Evolutionary conservation across 2,329 filamentous ascomycete genomes (phyloP).

Genomic region (Aspergillus sp.): DNA sequence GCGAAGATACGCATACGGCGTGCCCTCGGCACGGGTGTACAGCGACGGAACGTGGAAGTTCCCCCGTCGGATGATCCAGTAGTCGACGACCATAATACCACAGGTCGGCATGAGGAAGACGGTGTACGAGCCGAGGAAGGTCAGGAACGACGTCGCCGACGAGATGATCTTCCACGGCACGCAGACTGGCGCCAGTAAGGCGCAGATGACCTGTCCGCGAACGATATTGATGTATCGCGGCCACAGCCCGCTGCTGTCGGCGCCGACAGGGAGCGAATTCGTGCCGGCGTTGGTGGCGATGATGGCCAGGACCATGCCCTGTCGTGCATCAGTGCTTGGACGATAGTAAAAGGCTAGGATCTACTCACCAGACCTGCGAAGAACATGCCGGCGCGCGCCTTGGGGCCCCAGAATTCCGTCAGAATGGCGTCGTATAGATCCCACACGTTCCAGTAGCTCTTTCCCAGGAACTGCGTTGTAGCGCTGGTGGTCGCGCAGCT

Average conservation of each 20-base stretch:
- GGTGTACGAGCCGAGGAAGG: constrained; percentile 43
- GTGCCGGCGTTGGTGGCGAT: constrained; percentile 45
- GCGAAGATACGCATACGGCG: not conserved
- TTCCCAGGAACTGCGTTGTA: constrained; percentile 26
- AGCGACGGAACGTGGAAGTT: constrained; percentile 42
- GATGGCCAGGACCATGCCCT: constrained; percentile 38
- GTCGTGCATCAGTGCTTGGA: too few relatives aligned
- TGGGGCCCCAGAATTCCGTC: constrained; percentile 38
- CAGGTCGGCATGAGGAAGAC: constrained; percentile 44
- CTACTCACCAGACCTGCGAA: constrained; percentile 29
- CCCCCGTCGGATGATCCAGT: constrained; percentile 33
- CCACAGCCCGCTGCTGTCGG: constrained; percentile 43
- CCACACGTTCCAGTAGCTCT: constrained; percentile 47
- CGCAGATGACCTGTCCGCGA: constrained; percentile 43
- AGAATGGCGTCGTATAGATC: constrained; percentile 43
- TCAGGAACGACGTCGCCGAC: constrained; percentile 44
- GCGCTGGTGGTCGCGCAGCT: constrained; percentile 43
- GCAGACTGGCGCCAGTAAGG: constrained; percentile 35
- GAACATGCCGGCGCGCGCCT: constrained; percentile 41
- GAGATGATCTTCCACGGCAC: constrained; percentile 46
- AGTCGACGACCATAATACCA: constrained; percentile 42
- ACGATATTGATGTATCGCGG: constrained; percentile 45
- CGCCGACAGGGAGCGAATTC: constrained; percentile 26
- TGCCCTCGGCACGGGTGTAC: constrained; percentile 22
- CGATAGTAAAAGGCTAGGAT: not conserved